phyloP scores from a whole-genome alignment of 768 basidiomycete species.

The Tubosaeta sp. region DNA sequence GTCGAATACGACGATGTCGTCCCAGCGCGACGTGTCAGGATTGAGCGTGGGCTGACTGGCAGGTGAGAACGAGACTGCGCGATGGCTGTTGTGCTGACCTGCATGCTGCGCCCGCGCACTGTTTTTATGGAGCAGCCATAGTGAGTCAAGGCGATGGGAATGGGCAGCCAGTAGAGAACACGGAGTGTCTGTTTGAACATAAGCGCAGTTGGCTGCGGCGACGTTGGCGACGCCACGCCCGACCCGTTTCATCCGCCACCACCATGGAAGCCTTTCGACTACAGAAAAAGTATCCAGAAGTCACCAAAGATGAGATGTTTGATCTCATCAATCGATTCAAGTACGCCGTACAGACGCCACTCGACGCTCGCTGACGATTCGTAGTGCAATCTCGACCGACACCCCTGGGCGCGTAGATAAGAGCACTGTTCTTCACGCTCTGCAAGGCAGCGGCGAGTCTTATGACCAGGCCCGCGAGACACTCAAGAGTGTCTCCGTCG shows the following conservation, averaged over 20 bases:
- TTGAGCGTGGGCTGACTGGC: constrained; percentile 69
- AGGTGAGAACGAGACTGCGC: constrained; percentile 1
- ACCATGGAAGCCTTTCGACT: constrained; percentile 81
- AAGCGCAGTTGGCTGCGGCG: neutral
- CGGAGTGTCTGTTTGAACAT: constrained; percentile 2
- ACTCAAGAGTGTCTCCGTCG: constrained; percentile 89
- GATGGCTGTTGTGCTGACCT: constrained; percentile 40
- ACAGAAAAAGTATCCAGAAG: constrained; percentile 89
- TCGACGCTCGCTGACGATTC: neutral
- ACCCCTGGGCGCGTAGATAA: constrained; percentile 83
- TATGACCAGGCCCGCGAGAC: constrained; percentile 90
- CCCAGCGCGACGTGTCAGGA: constrained; percentile 58
- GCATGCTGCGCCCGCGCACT: constrained; percentile 67
- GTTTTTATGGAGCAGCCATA: constrained; percentile 51
- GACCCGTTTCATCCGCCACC: constrained; percentile 9
- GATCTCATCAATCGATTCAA: constrained; percentile 94
- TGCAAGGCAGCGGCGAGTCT: constrained; percentile 79
- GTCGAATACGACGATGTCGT: constrained; percentile 64
- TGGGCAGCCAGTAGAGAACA: constrained; percentile 57
- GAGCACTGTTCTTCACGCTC: constrained; percentile 67
- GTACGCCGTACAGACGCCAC: constrained; percentile 45
- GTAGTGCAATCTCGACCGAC: constrained; percentile 71
- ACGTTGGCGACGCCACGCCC: constrained; percentile 7
- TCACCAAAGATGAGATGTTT: constrained; percentile 91
- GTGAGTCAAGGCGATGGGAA: constrained; percentile 43